Base-by-base conservation (phyloP, 306 rosid species). In the Ormosia semicastrata region DNA sequence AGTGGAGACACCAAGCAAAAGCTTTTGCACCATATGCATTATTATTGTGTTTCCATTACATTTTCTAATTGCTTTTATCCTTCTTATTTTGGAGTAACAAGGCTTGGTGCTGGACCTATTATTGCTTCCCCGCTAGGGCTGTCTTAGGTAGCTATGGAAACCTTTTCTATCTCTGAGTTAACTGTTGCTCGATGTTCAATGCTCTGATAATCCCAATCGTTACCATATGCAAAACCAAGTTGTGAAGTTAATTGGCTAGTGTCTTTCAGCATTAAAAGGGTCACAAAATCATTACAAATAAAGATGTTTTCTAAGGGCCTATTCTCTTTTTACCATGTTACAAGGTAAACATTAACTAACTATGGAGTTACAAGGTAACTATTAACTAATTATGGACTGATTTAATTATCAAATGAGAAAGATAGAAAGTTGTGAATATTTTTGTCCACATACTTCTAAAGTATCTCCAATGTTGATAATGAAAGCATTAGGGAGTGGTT, bases 161-260 rank as follows among this genome's bases (percentile, higher is more conserved):
- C 66, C 66, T 92, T 89, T 24, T 91, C 92, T 8, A 82, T 85
- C 29, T 39, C 49, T 7, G 53, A 13, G 58, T 88, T 90, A 14
- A 88, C 87, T 0, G 54, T 73, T 2, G 83, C 91, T 2, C 89
- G 62, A 52, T 89, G 90, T 75, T 89, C 84, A 7, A 82, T 57
- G 67, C 94, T 88, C 0, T 49, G 46, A 41, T 85, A 87, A 79
- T 60, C 4, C 89, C 92, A 15, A 88, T 88, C 0, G 89, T 90
- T 7, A 85, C 43, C 13, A 88, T 87, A 91, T 90, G 80, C 34
- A 11, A 30, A 54, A 34, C 15, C 65, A 60, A 32, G 5, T n/a
- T 49, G 56, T 15, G 15, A 12, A 49, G 54, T 6, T 1, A 12
- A 49, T 49, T 49, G 56, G 6, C 4, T 12, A 13, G 11, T 7